Conservation (phyloP, 371 early-diverging fungal species). For the Choanephora cucurbitarum region DNA sequence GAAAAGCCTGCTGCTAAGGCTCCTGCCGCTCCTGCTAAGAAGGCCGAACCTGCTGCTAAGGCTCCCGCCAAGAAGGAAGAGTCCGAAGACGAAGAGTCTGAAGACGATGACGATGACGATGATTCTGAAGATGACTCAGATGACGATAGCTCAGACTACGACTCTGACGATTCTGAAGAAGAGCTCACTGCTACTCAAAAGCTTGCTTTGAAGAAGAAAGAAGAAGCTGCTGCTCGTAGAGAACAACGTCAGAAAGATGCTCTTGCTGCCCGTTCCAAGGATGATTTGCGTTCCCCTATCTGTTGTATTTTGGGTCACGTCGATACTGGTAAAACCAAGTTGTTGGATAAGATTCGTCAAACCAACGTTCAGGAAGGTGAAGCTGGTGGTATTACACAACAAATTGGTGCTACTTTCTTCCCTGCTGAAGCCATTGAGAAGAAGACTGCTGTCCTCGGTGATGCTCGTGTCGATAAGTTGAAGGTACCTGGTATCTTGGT, state of each 20-base stretch:
- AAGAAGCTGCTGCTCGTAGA: conserved; percentile 82
- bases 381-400: conserved; percentile 99
- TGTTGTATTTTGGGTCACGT: conserved; percentile 99
- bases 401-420: conserved; percentile 99
- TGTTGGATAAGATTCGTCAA: conserved; percentile 99
- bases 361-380: conserved; percentile 99
- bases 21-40: conserved; percentile 28
- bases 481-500: conserved; percentile 98
- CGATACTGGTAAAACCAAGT: conserved; percentile 99
- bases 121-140: conserved; percentile 19
- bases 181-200: conserved; percentile 61
- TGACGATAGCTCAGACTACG: conserved; percentile 51
- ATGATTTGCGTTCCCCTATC: conserved; percentile 97
- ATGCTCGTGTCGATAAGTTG: conserved; percentile 44
- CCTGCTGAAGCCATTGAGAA: conserved; percentile 92
- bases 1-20: conserved; percentile 32
- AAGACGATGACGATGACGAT: conserved; percentile 12
- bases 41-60: conserved; percentile 25
- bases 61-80: conserved; percentile 43
- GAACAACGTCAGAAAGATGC: conserved; percentile 75
- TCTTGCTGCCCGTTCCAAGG: conserved; percentile 83
- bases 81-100: conserved; percentile 23
- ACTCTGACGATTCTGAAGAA: conserved; percentile 60
- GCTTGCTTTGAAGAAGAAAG: conserved; percentile 70
- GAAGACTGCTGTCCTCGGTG: conserved; percentile 84